A percentile compares a stretch with the other conserved stretches of the same genome.
Conservation (phyloP, 768 basidiomycete genomes). For the Rhodosporidiobolus odoratus region DNA sequence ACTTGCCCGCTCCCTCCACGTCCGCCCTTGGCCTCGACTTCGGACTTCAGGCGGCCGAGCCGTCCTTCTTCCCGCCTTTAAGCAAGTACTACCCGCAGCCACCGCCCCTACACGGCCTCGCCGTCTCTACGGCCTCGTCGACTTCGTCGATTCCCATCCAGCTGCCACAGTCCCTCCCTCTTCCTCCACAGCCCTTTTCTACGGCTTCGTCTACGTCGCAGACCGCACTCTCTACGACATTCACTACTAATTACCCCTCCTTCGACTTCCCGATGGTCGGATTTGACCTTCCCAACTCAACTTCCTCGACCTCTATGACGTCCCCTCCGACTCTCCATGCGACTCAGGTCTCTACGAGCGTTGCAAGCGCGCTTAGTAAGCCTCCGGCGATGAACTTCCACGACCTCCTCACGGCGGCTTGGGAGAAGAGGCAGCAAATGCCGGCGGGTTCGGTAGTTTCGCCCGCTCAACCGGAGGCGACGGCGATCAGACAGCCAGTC, state of each 20-base stretch:
- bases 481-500: no score
- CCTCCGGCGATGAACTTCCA: not conserved
- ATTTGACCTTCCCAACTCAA: slow-evolving; percentile 6
- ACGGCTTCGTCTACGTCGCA: not conserved
- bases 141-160: not conserved
- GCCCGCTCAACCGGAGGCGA: no score
- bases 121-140: not conserved
- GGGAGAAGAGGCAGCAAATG: no score
- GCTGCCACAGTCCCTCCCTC: not conserved
- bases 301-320: slow-evolving; percentile 5
- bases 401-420: slow-evolving; percentile 27
- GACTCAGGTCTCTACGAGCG: not conserved
- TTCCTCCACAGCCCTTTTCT: not conserved
- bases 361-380: not conserved
- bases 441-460: no score
- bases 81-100: not conserved
- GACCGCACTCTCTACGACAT: slow-evolving; percentile 4
- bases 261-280: slow-evolving; percentile 14
- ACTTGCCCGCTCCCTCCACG: not conserved
- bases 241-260: slow-evolving; percentile 21
- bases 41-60: slow-evolving; percentile 8
- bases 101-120: not conserved
- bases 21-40: slow-evolving; percentile 24
- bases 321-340: not conserved
- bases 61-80: not conserved